These are phyloP conservation scores for Colletotrichum cuscutae DNA, from an alignment of 2,329 filamentous ascomycete species.

Conservation along the genomic window DNA sequence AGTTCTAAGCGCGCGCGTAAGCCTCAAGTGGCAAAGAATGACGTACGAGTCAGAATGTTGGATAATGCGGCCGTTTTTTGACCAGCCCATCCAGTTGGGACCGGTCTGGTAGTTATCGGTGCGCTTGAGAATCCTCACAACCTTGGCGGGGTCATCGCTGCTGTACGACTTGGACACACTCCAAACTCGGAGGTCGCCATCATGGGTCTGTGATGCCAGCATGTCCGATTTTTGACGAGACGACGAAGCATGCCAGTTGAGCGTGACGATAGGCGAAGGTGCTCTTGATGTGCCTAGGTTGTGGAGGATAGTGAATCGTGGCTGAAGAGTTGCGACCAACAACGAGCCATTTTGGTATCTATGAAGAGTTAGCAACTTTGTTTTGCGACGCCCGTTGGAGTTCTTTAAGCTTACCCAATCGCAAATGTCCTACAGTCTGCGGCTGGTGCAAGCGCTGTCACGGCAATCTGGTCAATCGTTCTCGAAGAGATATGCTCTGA, in stretches of 20 bases:
- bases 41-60: conserved; percentile 87
- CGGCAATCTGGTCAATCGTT: conserved; percentile 91
- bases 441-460: conserved; percentile 91
- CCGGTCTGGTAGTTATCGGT: conserved; percentile 78
- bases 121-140: conserved; percentile 87
- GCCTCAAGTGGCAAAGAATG: conserved; percentile 40
- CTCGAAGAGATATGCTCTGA: conserved; percentile 91
- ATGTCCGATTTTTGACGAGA: conserved; percentile 97
- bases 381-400: not conserved
- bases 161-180: conserved; percentile 87
- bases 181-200: conserved; percentile 95
- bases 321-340: conserved; percentile 87
- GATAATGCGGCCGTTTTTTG: conserved; percentile 95
- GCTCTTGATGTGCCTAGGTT: conserved; percentile 86
- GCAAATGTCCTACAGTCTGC: conserved; percentile 94
- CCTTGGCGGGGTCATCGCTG: conserved; percentile 80
- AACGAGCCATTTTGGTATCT: conserved; percentile 97
- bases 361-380: conserved; percentile 31
- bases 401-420: conserved; percentile 76
- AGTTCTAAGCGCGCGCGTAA: conserved; percentile 60
- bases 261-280: conserved; percentile 86
- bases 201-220: conserved; percentile 91
- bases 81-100: conserved; percentile 98
- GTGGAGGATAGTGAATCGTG: conserved; percentile 92
- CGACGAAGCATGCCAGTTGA: conserved; percentile 97